Conservation (phyloP, 805 yeast species). For the fission yeast (Schizosaccharomyces pombe) region ASM294v3 CU329670.1:735501-736000, state of each 20-base stretch:
- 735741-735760: slow-evolving; percentile 24
- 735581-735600: slow-evolving; percentile 54
- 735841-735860: slow-evolving; percentile 49
- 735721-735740: slow-evolving; percentile 30
- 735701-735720: slow-evolving; percentile 21
- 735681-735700: slow-evolving; percentile 45
- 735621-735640: slow-evolving; percentile 37
- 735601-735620: slow-evolving; percentile 69
- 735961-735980: slow-evolving; percentile 69
- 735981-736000: slow-evolving; percentile 90
- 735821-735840: slow-evolving; percentile 57
- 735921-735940: slow-evolving; percentile 85
- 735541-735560: slow-evolving; percentile 78
- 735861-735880: slow-evolving; percentile 57
- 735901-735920: slow-evolving; percentile 41
- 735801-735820: slow-evolving; percentile 48
- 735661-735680: slow-evolving; percentile 17
- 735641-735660: slow-evolving; percentile 5
- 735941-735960: slow-evolving; percentile 37
- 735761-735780: slow-evolving; percentile 34
- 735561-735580: slow-evolving; percentile 42
- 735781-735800: slow-evolving; percentile 90
- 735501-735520: slow-evolving; percentile 6
- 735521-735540: slow-evolving; percentile 31
- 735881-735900: slow-evolving; percentile 54